These are phyloP conservation scores for Pisolithus sp. DNA, from an alignment of 768 basidiomycete genomes.

Conservation along the genomic window DNA sequence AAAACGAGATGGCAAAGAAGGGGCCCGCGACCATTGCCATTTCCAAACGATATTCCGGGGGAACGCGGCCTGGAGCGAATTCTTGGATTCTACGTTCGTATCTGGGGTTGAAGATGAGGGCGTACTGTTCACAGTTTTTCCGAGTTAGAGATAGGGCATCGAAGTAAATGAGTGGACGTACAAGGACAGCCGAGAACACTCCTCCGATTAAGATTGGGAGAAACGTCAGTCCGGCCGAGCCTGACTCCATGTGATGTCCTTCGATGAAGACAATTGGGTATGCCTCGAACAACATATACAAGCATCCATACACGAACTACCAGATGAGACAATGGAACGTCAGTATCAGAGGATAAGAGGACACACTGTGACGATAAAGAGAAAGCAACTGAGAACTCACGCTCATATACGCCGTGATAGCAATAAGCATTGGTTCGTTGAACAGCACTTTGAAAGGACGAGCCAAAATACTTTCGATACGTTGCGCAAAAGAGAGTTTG, in stretches of 20 bases:
- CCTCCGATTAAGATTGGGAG: conserved; percentile 55
- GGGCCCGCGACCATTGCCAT: conserved; percentile 47
- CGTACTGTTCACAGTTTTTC: conserved; percentile 30
- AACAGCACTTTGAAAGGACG: conserved; percentile 61
- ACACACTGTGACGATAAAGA: neutral
- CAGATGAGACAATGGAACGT: too few relatives aligned
- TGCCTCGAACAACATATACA: conserved; percentile 57
- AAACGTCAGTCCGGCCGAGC: conserved; percentile 54
- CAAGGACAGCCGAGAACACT: conserved; percentile 36
- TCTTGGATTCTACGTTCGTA: conserved; percentile 40
- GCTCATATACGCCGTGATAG: conserved; percentile 57
- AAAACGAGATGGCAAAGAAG: conserved; percentile 47
- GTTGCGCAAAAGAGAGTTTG: conserved; percentile 32
- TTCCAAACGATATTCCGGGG: conserved; percentile 54
- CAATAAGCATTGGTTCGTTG: conserved; percentile 60
- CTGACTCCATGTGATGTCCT: conserved; percentile 47
- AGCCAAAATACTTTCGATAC: conserved; percentile 41
- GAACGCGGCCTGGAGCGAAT: conserved; percentile 45
- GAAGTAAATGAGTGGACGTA: conserved; percentile 20
- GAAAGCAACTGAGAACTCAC: conserved; percentile 25
- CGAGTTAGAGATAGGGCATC: neutral
- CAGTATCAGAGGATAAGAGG: too few relatives aligned
- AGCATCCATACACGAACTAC: conserved; percentile 57
- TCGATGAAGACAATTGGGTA: conserved; percentile 53
- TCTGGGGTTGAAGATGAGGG: conserved; percentile 41